phyloP scores from a whole-genome alignment of 352 stramenopile species.

The Chrysophaeum taylorii region DNA sequence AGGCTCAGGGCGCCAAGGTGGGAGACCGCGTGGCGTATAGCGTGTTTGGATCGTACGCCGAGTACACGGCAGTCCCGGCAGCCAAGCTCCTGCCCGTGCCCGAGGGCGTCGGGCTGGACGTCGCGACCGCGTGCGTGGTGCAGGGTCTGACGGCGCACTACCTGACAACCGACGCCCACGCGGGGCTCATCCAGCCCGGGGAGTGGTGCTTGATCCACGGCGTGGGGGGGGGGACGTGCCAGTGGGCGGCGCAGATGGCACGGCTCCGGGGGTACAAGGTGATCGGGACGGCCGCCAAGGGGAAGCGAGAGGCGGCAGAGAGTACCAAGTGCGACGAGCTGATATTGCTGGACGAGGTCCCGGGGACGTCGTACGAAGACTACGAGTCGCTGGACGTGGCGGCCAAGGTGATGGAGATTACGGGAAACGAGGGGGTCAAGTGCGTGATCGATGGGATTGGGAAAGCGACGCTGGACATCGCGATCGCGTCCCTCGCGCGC shows the following conservation, averaged over 20 bases:
- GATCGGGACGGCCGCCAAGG: slow-evolving; percentile 50
- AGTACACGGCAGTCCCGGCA: slow-evolving; percentile 48
- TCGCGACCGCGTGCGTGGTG: slow-evolving; percentile 45
- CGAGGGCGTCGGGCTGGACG: slow-evolving; percentile 43
- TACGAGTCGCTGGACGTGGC: slow-evolving; percentile 50
- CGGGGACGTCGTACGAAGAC: slow-evolving; percentile 44
- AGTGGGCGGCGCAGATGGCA: slow-evolving; percentile 55
- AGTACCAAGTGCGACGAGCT: slow-evolving; percentile 43
- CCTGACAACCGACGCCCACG: slow-evolving; percentile 43
- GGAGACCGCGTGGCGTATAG: slow-evolving; percentile 49
- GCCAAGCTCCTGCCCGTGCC: slow-evolving; percentile 49
- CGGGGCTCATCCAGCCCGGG: slow-evolving; percentile 46
- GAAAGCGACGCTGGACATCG: slow-evolving; percentile 51
- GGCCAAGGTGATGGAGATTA: slow-evolving; percentile 43
- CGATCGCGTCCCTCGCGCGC: slow-evolving; percentile 43
- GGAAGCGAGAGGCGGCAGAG: slow-evolving; percentile 40
- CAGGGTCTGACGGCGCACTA: slow-evolving; percentile 62
- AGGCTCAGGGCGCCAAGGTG: slow-evolving; percentile 37
- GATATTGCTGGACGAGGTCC: slow-evolving; percentile 49
- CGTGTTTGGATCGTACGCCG: slow-evolving; percentile 48
- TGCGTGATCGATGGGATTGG: slow-evolving; percentile 55
- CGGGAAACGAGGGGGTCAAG: slow-evolving; percentile 42
- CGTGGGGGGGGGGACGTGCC: slow-evolving; percentile 55
- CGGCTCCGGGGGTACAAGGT: slow-evolving; percentile 51
- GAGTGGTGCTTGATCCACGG: slow-evolving; percentile 56